Evolutionary conservation across 148 eudicot species (phyloP).

Genomic region (Heliamphora exappendiculata): DNA sequence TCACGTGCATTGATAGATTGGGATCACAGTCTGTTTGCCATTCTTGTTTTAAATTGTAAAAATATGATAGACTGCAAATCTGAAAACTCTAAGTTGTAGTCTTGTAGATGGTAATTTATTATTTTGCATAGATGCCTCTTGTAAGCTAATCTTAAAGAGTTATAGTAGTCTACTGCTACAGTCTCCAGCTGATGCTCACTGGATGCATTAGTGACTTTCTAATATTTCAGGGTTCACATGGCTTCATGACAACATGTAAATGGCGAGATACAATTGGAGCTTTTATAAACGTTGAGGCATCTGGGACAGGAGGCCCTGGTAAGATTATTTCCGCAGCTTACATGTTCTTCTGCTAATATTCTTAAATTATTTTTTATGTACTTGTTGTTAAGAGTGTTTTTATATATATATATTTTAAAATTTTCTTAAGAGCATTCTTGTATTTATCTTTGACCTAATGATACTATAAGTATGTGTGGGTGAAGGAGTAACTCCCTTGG

Average conservation of each 20-base stretch:
- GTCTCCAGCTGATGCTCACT: not conserved
- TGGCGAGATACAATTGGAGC: conserved; percentile 94
- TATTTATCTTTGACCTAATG: too few species aligned
- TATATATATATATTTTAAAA: too few species aligned
- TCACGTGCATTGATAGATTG: not conserved
- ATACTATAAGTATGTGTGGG: too few species aligned
- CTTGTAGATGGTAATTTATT: not conserved
- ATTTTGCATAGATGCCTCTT: not conserved
- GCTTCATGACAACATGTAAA: conserved; percentile 79
- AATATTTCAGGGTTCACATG: conserved; percentile 80
- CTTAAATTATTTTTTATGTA: not conserved
- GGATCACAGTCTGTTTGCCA: not conserved
- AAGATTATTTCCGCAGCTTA: conserved; percentile 12
- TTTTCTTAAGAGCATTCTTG: too few species aligned
- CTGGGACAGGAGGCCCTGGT: conserved; percentile 94
- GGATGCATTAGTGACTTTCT: not conserved
- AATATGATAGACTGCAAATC: not conserved
- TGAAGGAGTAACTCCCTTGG: too few species aligned
- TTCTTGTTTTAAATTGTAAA: not conserved
- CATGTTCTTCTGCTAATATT: not conserved
- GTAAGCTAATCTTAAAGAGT: not conserved
- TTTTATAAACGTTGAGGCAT: conserved; percentile 84
- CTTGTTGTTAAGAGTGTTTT: too few species aligned
- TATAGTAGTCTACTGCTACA: not conserved
- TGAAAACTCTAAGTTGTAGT: not conserved